phyloP scores from a whole-genome alignment of 2,329 filamentous ascomycete genomes.

The Microdochium bolleyi region DNA sequence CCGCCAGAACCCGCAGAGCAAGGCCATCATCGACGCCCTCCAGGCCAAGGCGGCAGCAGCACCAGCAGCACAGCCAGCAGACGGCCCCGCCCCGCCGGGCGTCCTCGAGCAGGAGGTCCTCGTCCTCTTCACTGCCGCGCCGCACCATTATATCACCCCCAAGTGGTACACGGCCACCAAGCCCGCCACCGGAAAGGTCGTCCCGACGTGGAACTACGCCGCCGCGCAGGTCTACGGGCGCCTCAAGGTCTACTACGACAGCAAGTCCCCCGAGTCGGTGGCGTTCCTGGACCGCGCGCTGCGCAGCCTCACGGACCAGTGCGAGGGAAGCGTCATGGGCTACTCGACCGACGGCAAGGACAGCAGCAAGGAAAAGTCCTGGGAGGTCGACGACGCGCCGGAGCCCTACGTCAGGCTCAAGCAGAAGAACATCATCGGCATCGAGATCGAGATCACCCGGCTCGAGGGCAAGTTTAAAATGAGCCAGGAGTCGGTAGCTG shows the following conservation, averaged over 20 bases:
- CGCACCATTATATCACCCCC: constrained; percentile 59
- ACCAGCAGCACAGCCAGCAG: constrained; percentile 6
- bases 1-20: constrained; percentile 53
- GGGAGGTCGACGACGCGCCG: constrained; percentile 52
- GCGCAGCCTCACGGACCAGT: constrained; percentile 38
- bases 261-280: constrained; percentile 32
- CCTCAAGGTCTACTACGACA: constrained; percentile 44
- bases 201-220: constrained; percentile 64
- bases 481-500: constrained; percentile 50
- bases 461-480: constrained; percentile 59
- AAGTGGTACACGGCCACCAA: constrained; percentile 63
- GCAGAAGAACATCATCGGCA: constrained; percentile 51
- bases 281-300: constrained; percentile 44
- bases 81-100: neutral
- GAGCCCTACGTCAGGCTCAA: constrained; percentile 45
- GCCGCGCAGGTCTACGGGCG: constrained; percentile 57
- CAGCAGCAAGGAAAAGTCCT: constrained; percentile 27
- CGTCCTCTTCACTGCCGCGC: constrained; percentile 50
- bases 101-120: constrained; percentile 46
- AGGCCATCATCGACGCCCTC: constrained; percentile 46
- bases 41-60: constrained; percentile 6
- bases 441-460: constrained; percentile 47
- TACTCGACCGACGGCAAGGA: constrained; percentile 26
- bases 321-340: constrained; percentile 49
- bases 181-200: constrained; percentile 55